phyloP scores from a whole-genome alignment of 2,329 filamentous ascomycete species.

The Sphaerulina musiva region DNA sequence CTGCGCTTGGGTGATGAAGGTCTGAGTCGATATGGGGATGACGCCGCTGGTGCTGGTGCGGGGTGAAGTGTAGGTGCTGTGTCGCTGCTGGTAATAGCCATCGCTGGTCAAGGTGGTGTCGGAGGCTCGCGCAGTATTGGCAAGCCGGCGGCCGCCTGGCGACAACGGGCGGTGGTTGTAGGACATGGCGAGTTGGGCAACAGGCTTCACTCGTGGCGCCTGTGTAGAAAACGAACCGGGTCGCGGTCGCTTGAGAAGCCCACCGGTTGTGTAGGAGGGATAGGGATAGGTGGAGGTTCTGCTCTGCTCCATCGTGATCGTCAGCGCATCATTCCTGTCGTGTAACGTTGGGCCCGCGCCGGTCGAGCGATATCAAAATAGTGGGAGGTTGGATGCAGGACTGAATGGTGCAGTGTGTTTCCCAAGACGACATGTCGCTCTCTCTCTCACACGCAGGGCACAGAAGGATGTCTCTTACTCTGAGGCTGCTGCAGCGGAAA shows the following conservation, averaged over 20 bases:
- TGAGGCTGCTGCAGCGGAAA: conserved; percentile 1
- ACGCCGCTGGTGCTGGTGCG: conserved; percentile 31
- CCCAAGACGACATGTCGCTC: neutral
- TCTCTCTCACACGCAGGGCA: too few species aligned
- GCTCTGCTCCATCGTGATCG: conserved; percentile 15
- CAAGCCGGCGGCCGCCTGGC: conserved; percentile 32
- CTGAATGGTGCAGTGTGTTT: neutral
- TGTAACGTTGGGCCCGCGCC: conserved; percentile 7
- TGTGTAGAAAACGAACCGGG: conserved; percentile 15
- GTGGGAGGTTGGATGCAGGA: neutral
- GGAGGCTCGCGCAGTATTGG: conserved; percentile 29
- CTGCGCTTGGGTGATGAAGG: conserved; percentile 29
- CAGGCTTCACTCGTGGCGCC: conserved; percentile 21
- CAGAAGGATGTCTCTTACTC: conserved; percentile 4
- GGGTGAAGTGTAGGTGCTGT: conserved; percentile 30
- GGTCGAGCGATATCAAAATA: neutral
- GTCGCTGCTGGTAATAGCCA: conserved; percentile 24
- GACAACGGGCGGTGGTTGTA: conserved; percentile 32
- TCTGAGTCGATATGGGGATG: conserved; percentile 34
- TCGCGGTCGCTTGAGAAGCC: conserved; percentile 12
- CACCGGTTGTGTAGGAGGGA: neutral
- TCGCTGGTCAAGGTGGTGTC: conserved; percentile 30
- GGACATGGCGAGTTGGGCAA: conserved; percentile 28
- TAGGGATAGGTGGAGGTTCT: conserved; percentile 9
- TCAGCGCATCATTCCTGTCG: conserved; percentile 14